These are phyloP conservation scores for Castanea crenata DNA, from an alignment of 306 rosid genomes.

Conservation along the genomic window DNA sequence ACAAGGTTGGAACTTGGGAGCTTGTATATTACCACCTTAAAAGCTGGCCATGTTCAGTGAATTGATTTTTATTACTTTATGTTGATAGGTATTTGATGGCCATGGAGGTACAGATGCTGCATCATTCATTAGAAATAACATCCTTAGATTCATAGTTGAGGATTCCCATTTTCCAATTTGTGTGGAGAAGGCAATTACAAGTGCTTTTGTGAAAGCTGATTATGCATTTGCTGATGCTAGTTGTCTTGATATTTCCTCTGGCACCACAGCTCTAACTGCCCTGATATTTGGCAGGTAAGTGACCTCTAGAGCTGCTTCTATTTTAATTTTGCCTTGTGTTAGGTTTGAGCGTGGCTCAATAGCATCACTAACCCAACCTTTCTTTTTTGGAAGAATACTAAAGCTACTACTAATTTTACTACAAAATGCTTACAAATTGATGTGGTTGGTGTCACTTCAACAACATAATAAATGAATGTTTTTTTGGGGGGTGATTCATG, in stretches of 20 bases:
- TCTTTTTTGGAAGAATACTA: no score
- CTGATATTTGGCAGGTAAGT: constrained; percentile 59
- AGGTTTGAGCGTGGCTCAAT: no score
- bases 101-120: constrained; percentile 88
- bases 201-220: constrained; percentile 76
- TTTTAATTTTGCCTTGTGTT: not conserved
- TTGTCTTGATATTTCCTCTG: constrained; percentile 77
- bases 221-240: constrained; percentile 76
- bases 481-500: no score
- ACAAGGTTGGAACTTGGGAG: not conserved
- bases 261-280: constrained; percentile 79
- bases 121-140: constrained; percentile 59
- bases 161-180: constrained; percentile 64
- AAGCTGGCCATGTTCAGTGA: not conserved
- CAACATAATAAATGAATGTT: no score
- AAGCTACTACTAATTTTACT: no score
- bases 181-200: constrained; percentile 56
- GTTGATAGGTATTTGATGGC: constrained; percentile 75
- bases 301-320: not conserved
- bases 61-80: constrained; percentile 8
- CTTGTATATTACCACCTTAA: not conserved
- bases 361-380: no score
- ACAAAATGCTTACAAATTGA: no score
- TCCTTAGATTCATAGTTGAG: constrained; percentile 66
- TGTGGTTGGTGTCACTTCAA: no score